phyloP scores from a whole-genome alignment of 306 rosid genomes.

The Medicago arabica region DNA sequence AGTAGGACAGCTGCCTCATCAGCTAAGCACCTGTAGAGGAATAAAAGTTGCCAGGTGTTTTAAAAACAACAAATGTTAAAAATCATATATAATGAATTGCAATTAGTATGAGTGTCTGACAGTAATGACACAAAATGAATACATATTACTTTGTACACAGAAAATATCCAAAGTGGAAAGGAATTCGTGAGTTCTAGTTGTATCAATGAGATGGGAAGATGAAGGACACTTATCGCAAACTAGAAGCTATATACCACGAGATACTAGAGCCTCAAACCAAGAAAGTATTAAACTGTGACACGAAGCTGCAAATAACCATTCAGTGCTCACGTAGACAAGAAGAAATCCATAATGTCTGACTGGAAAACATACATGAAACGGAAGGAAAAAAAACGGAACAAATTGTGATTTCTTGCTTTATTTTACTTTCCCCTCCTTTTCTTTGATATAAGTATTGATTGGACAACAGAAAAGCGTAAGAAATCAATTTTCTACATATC shows the following conservation, averaged over 20 bases:
- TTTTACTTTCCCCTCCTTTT: neutral
- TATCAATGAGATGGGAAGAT: constrained; percentile 15
- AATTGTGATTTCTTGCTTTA: neutral
- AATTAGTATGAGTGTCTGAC: constrained; percentile 16
- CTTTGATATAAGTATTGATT: constrained; percentile 24
- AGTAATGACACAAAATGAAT: neutral
- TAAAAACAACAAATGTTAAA: neutral
- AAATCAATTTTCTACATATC: constrained; percentile 26
- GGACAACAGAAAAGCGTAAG: constrained; percentile 28
- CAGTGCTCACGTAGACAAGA: constrained; percentile 12
- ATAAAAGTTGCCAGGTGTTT: constrained; percentile 28
- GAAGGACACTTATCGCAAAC: constrained; percentile 13
- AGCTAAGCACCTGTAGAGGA: constrained; percentile 73
- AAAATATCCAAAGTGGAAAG: constrained; percentile 15
- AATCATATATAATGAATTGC: constrained; percentile 28
- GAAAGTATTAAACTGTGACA: constrained; percentile 12
- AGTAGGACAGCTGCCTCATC: constrained; percentile 94
- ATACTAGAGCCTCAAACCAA: constrained; percentile 31
- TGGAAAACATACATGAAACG: constrained; percentile 7
- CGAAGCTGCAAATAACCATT: neutral
- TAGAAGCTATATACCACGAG: neutral
- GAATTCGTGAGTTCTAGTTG: constrained; percentile 7
- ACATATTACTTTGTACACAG: constrained; percentile 2
- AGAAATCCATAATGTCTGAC: constrained; percentile 10
- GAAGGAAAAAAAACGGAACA: neutral